Evolutionary conservation across 805 yeast genomes (phyloP), one percentile per base, ranked within the genome.

Genomic region (Candida rishiriensis): DNA sequence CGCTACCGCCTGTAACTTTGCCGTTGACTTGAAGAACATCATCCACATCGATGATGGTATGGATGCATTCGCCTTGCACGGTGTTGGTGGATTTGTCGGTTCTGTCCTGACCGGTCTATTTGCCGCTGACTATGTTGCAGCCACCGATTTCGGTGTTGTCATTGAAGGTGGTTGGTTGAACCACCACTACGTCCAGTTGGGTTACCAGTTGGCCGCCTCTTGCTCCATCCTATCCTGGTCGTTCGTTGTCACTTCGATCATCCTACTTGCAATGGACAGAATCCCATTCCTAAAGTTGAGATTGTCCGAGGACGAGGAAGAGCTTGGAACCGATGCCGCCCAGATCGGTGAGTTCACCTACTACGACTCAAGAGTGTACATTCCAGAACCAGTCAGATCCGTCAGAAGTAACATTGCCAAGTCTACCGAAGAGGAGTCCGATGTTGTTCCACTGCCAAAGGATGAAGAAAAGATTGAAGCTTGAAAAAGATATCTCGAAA

Each of bases 1-100:
- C 40, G 91, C 83, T 29, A 61, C 80, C 43, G 81, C 81, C 33
- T 88, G 96, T 71, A 89, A 90, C 75, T 76, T 79, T 60, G 91
- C 95, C 39, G 88, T 88, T 50, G 95, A 87, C 66, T 64, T 88
- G 55, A 89, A 90, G 72, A 69, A 73, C 53, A 43, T 78, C 47
- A 62, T 91, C 50, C 76, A 75, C 44, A 85, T 91, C 52, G 98
- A 91, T 65, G 98, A 91, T 64, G 96, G 97, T 70, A 75, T 90
- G 74, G 97, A 90, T 65, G 95, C 89, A 39, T 91, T 86, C 69
- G 87, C 97, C 30, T 71, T 90, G 43, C 97, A 91, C 67, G 97
- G 96, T 57, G 83, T 90, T 50, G 98, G 97, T 65, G 97, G 97
- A 43, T 77, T 84, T 57, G 70, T 77, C 51, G 98, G 98, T 42